Evolutionary conservation across 2,329 filamentous ascomycete species (phyloP).

Genomic region (Hirsutella minnesotensis): DNA sequence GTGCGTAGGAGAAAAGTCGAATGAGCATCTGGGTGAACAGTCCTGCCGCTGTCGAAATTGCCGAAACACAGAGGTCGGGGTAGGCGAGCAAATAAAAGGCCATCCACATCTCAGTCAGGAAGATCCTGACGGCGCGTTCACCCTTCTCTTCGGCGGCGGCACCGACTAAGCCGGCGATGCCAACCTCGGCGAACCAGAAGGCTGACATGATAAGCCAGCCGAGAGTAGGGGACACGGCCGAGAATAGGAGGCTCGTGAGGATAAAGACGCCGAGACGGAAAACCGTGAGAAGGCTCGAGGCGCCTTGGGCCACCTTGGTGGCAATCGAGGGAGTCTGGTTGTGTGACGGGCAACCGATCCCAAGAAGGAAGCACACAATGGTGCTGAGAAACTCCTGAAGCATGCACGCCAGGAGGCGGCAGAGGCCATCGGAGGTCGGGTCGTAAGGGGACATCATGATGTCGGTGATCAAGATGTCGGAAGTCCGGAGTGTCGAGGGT

Average conservation of each 20-base stretch:
- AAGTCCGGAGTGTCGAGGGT: background rate
- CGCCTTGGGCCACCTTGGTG: background rate
- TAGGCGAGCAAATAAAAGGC: background rate
- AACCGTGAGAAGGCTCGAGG: background rate
- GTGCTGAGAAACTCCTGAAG: background rate
- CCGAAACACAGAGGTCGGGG: background rate
- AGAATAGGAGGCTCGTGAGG: background rate
- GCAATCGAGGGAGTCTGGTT: background rate
- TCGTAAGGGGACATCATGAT: background rate
- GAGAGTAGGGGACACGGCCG: background rate
- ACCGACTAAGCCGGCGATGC: background rate
- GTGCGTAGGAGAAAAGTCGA: background rate
- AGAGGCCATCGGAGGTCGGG: background rate
- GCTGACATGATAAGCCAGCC: background rate
- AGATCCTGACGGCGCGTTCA: background rate
- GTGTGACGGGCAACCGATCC: background rate
- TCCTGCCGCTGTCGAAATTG: background rate
- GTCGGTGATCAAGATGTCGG: background rate
- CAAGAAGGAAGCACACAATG: background rate
- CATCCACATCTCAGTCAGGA: conserved; percentile 1
- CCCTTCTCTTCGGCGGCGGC: background rate
- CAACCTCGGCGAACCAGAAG: background rate
- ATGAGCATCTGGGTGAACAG: background rate
- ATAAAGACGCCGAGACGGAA: background rate
- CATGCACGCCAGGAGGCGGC: background rate